These are phyloP conservation scores for Russula vinacea DNA, from an alignment of 768 basidiomycete genomes.

Conservation along the genomic window DNA sequence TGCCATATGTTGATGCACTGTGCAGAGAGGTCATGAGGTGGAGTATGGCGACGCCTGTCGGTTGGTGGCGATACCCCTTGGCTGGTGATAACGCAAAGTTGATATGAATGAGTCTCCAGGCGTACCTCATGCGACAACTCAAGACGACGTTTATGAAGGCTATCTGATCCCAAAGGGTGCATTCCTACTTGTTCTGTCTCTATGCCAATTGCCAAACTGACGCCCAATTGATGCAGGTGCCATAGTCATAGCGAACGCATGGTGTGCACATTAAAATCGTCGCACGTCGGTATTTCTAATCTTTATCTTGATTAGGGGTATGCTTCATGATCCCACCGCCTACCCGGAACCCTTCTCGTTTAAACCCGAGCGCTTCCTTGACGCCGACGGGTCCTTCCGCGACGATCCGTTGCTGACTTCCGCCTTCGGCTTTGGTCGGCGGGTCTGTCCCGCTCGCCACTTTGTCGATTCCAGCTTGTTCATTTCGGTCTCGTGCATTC, in stretches of 20 bases:
- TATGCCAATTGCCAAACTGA: neutral
- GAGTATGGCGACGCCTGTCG: slow-evolving; percentile 50
- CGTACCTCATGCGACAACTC: slow-evolving; percentile 54
- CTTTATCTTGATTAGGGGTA: slow-evolving; percentile 9
- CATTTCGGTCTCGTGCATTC: slow-evolving; percentile 17
- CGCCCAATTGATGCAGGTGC: neutral
- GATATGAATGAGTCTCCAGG: slow-evolving; percentile 35
- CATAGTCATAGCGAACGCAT: slow-evolving; percentile 16
- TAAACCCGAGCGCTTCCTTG: slow-evolving; percentile 31
- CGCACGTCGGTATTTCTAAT: neutral
- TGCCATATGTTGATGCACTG: slow-evolving; percentile 56
- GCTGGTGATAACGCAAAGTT: neutral
- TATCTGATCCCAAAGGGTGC: slow-evolving; percentile 55
- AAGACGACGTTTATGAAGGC: slow-evolving; percentile 56
- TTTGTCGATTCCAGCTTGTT: slow-evolving; percentile 29
- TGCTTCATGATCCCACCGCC: slow-evolving; percentile 26
- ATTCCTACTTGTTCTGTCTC: neutral
- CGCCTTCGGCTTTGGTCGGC: slow-evolving; percentile 31
- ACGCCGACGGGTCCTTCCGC: slow-evolving; percentile 33
- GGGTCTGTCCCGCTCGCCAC: slow-evolving; percentile 30
- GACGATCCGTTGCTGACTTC: slow-evolving; percentile 32
- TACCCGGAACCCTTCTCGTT: slow-evolving; percentile 32
- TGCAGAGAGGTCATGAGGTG: slow-evolving; percentile 52
- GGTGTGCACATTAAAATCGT: neutral
- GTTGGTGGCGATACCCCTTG: slow-evolving; percentile 33